phyloP scores from a whole-genome alignment of 1,284 basidiomycete genomes.

The Cutaneotrichosporon spelunceum region DNA sequence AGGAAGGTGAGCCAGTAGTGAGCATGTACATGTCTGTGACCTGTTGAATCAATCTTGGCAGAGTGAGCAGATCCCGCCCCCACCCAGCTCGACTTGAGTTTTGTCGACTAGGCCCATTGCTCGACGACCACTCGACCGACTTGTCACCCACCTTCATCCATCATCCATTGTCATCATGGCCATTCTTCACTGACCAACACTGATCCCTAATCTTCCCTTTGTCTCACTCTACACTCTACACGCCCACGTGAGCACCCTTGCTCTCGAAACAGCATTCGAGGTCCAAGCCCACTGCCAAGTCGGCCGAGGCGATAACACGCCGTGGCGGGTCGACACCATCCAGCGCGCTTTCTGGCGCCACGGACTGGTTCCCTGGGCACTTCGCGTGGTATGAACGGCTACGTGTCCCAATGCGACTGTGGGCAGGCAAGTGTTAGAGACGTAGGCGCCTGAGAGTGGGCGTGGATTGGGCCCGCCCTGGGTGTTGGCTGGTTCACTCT shows the following conservation, averaged over 20 bases:
- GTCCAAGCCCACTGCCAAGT: neutral
- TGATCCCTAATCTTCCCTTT: neutral
- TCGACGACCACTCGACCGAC: too few relatives aligned
- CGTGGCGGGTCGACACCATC: neutral
- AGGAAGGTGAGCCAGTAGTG: too few relatives aligned
- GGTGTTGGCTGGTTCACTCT: neutral
- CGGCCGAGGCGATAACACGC: too few relatives aligned
- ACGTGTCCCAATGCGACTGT: neutral
- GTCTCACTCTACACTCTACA: neutral
- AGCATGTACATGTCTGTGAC: too few relatives aligned
- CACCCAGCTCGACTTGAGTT: too few relatives aligned
- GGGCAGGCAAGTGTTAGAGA: neutral
- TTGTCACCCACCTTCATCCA: too few relatives aligned
- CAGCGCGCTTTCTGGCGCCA: neutral
- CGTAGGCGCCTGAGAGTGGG: neutral
- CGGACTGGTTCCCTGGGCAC: neutral
- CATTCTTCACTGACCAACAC: neutral
- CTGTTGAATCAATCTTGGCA: too few relatives aligned
- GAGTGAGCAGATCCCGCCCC: too few relatives aligned
- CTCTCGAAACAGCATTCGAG: neutral
- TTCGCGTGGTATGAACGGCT: neutral
- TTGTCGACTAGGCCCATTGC: too few relatives aligned
- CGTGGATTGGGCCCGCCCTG: neutral
- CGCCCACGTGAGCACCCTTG: neutral
- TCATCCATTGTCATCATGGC: too few relatives aligned